Evolutionary conservation across 352 stramenopile genomes (phyloP).

Genomic region (Plasmopara viticola): DNA sequence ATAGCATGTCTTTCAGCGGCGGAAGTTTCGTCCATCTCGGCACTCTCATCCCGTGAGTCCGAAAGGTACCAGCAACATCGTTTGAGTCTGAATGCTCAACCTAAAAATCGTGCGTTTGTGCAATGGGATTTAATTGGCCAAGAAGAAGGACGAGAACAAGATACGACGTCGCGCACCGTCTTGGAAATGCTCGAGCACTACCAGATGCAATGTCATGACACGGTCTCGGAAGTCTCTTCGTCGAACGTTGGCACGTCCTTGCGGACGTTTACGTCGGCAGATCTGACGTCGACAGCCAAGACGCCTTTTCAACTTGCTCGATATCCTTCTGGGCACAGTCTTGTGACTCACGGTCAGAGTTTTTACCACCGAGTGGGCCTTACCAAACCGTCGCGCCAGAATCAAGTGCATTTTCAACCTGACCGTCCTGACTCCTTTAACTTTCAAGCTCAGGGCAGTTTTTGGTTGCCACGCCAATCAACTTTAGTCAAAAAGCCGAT

Average conservation of each 20-base stretch:
- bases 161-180: neutral
- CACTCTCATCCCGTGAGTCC: constrained; percentile 58
- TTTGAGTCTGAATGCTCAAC: constrained; percentile 38
- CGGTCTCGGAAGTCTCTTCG: constrained; percentile 29
- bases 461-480: constrained; percentile 23
- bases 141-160: constrained; percentile 3
- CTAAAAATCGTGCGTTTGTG: constrained; percentile 23
- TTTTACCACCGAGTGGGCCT: constrained; percentile 20
- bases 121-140: constrained; percentile 13
- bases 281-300: constrained; percentile 27
- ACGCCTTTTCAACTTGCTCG: constrained; percentile 25
- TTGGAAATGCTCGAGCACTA: constrained; percentile 61
- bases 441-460: constrained; percentile 25
- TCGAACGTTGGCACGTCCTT: constrained; percentile 39
- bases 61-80: constrained; percentile 63
- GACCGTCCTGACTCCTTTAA: constrained; percentile 12
- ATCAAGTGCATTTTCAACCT: neutral
- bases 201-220: constrained; percentile 25
- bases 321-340: constrained; percentile 24
- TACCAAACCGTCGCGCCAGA: constrained; percentile 7
- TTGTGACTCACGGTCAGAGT: constrained; percentile 23
- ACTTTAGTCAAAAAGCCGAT: constrained; percentile 17
- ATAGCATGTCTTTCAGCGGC: constrained; percentile 5
- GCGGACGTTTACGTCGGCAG: constrained; percentile 40
- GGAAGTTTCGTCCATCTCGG: constrained; percentile 59